phyloP scores from a whole-genome alignment of 768 basidiomycete species.

The Agrocybe praecox region DNA sequence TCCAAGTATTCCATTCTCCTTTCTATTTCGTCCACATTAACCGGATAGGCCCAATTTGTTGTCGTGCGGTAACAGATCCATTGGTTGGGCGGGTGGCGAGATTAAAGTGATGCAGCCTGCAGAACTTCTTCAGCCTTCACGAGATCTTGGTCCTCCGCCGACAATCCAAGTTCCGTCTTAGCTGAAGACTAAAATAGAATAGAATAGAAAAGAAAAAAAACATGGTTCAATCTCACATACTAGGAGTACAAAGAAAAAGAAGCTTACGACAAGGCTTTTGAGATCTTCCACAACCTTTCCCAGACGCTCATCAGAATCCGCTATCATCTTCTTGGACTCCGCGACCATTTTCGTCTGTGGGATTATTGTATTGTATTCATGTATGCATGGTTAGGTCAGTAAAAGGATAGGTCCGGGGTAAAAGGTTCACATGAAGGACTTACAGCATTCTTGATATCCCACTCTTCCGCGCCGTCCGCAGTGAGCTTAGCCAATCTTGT shows the following conservation, averaged over 20 bases:
- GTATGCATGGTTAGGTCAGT: too few relatives aligned
- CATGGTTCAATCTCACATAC: not conserved
- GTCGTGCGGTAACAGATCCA: not conserved
- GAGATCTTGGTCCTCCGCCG: constrained; percentile 42
- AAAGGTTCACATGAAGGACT: constrained; percentile 13
- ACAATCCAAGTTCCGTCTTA: constrained; percentile 43
- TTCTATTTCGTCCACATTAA: not conserved
- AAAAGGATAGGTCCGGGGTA: not conserved
- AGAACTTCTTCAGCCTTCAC: constrained; percentile 61
- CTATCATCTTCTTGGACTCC: constrained; percentile 83
- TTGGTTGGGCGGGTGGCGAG: not conserved
- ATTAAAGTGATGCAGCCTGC: constrained; percentile 37
- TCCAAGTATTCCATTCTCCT: not conserved
- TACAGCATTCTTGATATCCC: constrained; percentile 79
- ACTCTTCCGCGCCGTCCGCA: constrained; percentile 65
- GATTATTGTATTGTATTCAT: not conserved
- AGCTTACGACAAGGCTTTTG: constrained; percentile 64
- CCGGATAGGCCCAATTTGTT: not conserved
- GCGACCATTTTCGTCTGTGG: constrained; percentile 65
- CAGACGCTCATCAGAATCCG: constrained; percentile 64
- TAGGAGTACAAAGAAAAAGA: constrained; percentile 34
- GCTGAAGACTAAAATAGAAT: constrained; percentile 29
- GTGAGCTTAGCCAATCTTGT: constrained; percentile 63
- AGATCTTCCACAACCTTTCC: constrained; percentile 65
- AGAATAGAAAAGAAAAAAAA: too few relatives aligned